Base-by-base conservation (phyloP, 495 filamentous ascomycete species). In the Daldinia vernicosa region DNA sequence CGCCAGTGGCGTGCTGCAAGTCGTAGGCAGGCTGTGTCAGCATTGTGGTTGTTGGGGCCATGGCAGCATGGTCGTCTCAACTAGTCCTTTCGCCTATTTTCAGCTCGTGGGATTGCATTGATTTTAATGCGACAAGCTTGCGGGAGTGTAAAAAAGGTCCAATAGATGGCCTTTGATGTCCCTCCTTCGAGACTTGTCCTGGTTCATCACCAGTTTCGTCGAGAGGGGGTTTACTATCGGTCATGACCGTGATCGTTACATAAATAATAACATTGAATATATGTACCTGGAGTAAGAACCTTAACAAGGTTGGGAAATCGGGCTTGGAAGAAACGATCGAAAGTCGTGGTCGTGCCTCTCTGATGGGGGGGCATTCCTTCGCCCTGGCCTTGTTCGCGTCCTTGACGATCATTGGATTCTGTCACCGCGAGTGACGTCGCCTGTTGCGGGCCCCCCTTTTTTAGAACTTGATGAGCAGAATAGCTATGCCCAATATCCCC, bases 101-200 rank as follows among this genome's bases (percentile, higher is more conserved):
- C 61, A 69, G 66, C 70, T 45, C 61, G 57, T 57, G 62, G 70
- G 70, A 73, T 73, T 66, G 70, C 70, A 73, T 73, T 73, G 70
- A 69, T 27, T 61, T 73, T 73, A 37, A 73, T 73, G 70, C 70
- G 33, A 66, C 53, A 63, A 66, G 53, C 32, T 53, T 53, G 14
- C 58, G 39, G 50, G 66, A 66, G 33, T 52, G 33, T 30, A 33
- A 62, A 51, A 51, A 53, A 14, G 63, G 60, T 24, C 70, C 70
- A 73, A 73, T 73, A 33, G 51, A 37, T 45, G 40, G 39, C 33
- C 32, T 51, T 40, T 17, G 6, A 27, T 14, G 15, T 28, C 15
- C 26, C 66, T 35, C 56, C 24, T 63, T 63, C 60, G 60, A 63
- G 39, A 69, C 70, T 45, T 22, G 54, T 37, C 54, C 60, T 63